phyloP scores from a whole-genome alignment of 2,329 filamentous ascomycete genomes.

The Xylaria sp. region DNA sequence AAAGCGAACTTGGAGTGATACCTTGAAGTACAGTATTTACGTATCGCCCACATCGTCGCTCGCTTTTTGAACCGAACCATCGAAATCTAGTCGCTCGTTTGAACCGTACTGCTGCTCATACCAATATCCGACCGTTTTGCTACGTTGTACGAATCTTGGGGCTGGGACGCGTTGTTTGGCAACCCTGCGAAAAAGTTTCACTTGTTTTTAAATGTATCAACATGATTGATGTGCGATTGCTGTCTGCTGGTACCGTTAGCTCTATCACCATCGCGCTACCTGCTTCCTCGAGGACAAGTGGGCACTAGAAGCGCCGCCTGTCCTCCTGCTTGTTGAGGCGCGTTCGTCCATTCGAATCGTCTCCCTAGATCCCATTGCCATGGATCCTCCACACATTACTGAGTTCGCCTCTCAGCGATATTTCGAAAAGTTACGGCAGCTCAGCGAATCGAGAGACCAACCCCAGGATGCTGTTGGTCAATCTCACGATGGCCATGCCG shows the following conservation, averaged over 20 bases:
- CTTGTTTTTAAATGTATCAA: conserved; percentile 47
- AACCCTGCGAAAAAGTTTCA: conserved; percentile 16
- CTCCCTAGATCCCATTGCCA: conserved; percentile 50
- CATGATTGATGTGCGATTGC: conserved; percentile 49
- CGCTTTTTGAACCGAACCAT: conserved; percentile 25
- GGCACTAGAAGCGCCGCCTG: conserved; percentile 43
- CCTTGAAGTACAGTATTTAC: conserved; percentile 1
- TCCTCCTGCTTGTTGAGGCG: conserved; percentile 42
- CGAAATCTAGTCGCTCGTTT: conserved; percentile 40
- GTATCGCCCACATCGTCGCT: conserved; percentile 25
- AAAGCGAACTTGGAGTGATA: conserved; percentile 21
- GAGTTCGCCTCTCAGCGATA: conserved; percentile 75
- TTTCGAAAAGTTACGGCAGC: conserved; percentile 70
- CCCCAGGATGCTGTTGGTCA: conserved; percentile 50
- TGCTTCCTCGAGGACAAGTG: conserved; percentile 47
- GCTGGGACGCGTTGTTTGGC: conserved; percentile 26
- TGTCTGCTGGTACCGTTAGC: conserved; percentile 43
- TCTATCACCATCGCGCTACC: conserved; percentile 45
- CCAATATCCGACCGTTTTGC: conserved; percentile 13
- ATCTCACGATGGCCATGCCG: conserved; percentile 45
- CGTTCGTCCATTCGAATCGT: conserved; percentile 35
- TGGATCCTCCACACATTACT: conserved; percentile 72
- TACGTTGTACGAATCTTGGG: conserved; percentile 25
- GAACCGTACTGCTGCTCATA: conserved; percentile 13
- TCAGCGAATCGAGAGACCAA: conserved; percentile 60